Evolutionary conservation across 2,329 filamentous ascomycete species (phyloP).

Genomic region (Verticillium longisporum): DNA sequence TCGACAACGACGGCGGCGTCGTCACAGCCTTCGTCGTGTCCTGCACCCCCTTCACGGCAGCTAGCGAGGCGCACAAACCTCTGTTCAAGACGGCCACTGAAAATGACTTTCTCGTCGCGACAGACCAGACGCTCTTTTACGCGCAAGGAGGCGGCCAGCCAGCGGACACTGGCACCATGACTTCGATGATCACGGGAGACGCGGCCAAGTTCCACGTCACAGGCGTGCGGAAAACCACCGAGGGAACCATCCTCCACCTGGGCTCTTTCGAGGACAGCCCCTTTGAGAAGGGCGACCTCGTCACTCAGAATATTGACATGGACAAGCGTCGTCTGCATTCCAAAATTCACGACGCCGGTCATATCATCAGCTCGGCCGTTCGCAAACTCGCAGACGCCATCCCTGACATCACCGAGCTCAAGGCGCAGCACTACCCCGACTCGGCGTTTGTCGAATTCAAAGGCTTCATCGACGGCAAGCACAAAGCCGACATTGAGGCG

Average conservation of each 20-base stretch:
- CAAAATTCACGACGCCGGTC: constrained; percentile 66
- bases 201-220: constrained; percentile 40
- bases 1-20: neutral
- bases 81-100: constrained; percentile 51
- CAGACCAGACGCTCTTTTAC: constrained; percentile 65
- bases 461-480: constrained; percentile 58
- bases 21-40: neutral
- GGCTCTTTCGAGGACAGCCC: constrained; percentile 40
- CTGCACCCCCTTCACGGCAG: neutral
- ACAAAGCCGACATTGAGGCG: constrained; percentile 55
- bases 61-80: constrained; percentile 36
- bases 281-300: constrained; percentile 34
- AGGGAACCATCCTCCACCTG: constrained; percentile 58
- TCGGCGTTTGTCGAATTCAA: constrained; percentile 61
- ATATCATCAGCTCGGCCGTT: constrained; percentile 65
- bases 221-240: constrained; percentile 48
- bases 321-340: constrained; percentile 58
- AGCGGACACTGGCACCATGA: constrained; percentile 57
- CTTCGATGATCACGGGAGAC: constrained; percentile 12
- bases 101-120: constrained; percentile 50
- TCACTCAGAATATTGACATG: constrained; percentile 52
- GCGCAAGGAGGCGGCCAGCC: constrained; percentile 71
- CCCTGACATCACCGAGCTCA: constrained; percentile 54
- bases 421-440: constrained; percentile 66
- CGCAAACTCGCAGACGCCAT: constrained; percentile 47